Evolutionary conservation across 495 filamentous ascomycete genomes (phyloP).

Genomic region (Aspergillus carlsbadensis): DNA sequence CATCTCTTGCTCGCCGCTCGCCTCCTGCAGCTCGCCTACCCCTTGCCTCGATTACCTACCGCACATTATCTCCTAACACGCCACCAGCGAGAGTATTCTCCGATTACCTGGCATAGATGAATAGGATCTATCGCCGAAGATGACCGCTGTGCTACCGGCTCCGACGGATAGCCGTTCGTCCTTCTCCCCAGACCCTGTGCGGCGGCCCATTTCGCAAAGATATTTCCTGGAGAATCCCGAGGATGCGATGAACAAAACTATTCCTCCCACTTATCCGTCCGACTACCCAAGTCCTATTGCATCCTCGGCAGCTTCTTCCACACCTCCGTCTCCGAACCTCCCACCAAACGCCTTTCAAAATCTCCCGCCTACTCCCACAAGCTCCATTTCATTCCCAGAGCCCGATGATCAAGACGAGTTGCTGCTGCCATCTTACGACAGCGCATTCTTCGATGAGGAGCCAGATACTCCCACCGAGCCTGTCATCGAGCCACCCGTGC

Average conservation of each 20-base stretch:
- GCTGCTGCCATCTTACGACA: slow-evolving; percentile 58
- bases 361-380: slow-evolving; percentile 51
- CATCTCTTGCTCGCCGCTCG: neutral
- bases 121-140: slow-evolving; percentile 19
- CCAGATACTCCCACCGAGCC: slow-evolving; percentile 21
- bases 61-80: neutral
- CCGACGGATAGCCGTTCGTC: slow-evolving; percentile 36
- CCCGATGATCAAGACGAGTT: slow-evolving; percentile 55
- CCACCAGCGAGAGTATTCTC: neutral
- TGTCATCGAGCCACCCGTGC: slow-evolving; percentile 24
- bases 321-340: slow-evolving; percentile 41
- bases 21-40: neutral
- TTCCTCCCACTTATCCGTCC: slow-evolving; percentile 32
- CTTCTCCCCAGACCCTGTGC: slow-evolving; percentile 40
- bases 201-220: slow-evolving; percentile 43
- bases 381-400: slow-evolving; percentile 60
- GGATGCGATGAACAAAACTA: slow-evolving; percentile 31
- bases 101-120: slow-evolving; percentile 1
- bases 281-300: slow-evolving; percentile 37
- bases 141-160: slow-evolving; percentile 47
- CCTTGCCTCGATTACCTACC: neutral
- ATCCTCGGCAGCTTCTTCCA: slow-evolving; percentile 37
- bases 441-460: slow-evolving; percentile 22
- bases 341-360: slow-evolving; percentile 23
- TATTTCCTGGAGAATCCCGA: slow-evolving; percentile 40